phyloP scores from a whole-genome alignment of 805 yeast genomes.

The Tetrapisispora nanseiensis region DNA sequence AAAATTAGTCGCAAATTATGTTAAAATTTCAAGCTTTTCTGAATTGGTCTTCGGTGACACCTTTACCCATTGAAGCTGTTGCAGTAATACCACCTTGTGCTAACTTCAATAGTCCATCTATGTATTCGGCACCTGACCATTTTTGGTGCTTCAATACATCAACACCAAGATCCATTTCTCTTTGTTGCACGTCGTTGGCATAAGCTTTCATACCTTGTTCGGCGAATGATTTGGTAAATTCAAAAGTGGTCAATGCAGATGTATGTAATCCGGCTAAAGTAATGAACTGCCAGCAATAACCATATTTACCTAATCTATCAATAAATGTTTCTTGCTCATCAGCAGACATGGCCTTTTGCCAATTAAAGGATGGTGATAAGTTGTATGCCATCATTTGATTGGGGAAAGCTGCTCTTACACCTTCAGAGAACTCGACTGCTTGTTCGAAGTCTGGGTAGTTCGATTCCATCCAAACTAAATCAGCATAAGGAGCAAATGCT shows the following conservation, averaged over 20 bases:
- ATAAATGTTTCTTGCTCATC: constrained; percentile 87
- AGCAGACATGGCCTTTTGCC: constrained; percentile 88
- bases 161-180: constrained; percentile 79
- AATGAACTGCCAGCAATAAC: constrained; percentile 96
- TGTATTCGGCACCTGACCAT: constrained; percentile 98
- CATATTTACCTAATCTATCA: constrained; percentile 73
- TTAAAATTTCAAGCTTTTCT: constrained; percentile 29
- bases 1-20: too few species aligned
- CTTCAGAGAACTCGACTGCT: constrained; percentile 90
- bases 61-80: constrained; percentile 97
- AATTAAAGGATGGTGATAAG: constrained; percentile 94
- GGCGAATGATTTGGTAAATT: constrained; percentile 69
- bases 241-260: constrained; percentile 83
- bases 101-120: constrained; percentile 79
- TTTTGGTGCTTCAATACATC: constrained; percentile 97
- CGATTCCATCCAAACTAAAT: constrained; percentile 94
- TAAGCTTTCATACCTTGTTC: constrained; percentile 91
- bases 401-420: constrained; percentile 73
- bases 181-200: constrained; percentile 77
- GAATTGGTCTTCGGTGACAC: constrained; percentile 96
- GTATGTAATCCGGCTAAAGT: constrained; percentile 96
- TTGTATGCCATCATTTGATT: constrained; percentile 95
- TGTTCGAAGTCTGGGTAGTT: constrained; percentile 88
- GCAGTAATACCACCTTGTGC: constrained; percentile 91
- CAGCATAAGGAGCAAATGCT: constrained; percentile 85